Evolutionary conservation across 768 basidiomycete genomes (phyloP).

Genomic region (Arthromyces matolae): DNA sequence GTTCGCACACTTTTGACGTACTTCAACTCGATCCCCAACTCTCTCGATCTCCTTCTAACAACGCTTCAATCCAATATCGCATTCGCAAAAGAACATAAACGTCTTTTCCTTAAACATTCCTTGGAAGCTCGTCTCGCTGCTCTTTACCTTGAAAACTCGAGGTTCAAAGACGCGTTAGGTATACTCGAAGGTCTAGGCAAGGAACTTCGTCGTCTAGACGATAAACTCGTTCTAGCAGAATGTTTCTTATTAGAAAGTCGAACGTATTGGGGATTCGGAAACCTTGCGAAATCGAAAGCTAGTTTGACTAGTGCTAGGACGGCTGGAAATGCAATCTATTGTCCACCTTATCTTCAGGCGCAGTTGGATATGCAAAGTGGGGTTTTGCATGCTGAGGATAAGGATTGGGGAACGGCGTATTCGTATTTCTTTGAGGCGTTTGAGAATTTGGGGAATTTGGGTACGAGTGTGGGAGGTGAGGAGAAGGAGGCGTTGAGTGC

Average conservation of each 20-base stretch:
- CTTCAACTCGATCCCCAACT: conserved; percentile 76
- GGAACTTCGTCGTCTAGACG: conserved; percentile 90
- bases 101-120: conserved; percentile 93
- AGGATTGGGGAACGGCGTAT: conserved; percentile 95
- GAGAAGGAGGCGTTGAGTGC: conserved; percentile 74
- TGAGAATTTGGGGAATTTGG: too few relatives aligned
- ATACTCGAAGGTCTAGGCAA: conserved; percentile 86
- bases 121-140: conserved; percentile 85
- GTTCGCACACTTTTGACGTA: conserved; percentile 92
- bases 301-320: conserved; percentile 82
- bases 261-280: conserved; percentile 86
- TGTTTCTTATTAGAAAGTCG: conserved; percentile 92
- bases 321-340: conserved; percentile 94
- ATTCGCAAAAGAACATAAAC: conserved; percentile 90
- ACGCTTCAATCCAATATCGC: conserved; percentile 88
- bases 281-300: conserved; percentile 88
- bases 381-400: conserved; percentile 92
- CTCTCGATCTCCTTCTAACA: conserved; percentile 70
- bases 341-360: conserved; percentile 44
- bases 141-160: conserved; percentile 74
- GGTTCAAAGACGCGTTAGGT: conserved; percentile 73
- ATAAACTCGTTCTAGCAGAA: conserved; percentile 97
- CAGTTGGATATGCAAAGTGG: conserved; percentile 56
- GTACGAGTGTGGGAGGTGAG: conserved; percentile 74
- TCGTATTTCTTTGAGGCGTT: conserved; percentile 98